phyloP scores from a whole-genome alignment of 371 early-diverging fungal genomes.

The Apophysomyces ossiformis region DNA sequence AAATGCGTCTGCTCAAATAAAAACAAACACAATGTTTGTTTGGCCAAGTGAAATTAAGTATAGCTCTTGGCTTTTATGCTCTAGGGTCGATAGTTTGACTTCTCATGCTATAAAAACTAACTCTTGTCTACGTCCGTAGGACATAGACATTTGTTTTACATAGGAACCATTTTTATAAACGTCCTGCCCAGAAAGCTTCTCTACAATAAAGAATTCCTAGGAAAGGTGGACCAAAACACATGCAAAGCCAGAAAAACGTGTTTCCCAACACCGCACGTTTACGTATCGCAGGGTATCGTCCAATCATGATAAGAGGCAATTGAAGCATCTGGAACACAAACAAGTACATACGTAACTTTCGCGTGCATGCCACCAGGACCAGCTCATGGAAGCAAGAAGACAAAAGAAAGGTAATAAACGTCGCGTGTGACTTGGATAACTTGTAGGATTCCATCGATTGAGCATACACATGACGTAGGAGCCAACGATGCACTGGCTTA shows the following conservation, averaged over 20 bases:
- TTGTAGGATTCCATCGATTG: slow-evolving; percentile 79
- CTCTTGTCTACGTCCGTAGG: too few relatives aligned
- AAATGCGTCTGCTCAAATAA: too few relatives aligned
- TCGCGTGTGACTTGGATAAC: slow-evolving; percentile 75
- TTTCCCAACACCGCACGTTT: slow-evolving; percentile 75
- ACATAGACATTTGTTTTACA: neutral
- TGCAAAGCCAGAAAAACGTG: slow-evolving; percentile 86
- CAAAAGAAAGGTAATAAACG: slow-evolving; percentile 85
- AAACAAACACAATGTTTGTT: too few relatives aligned
- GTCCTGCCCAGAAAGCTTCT: slow-evolving; percentile 45
- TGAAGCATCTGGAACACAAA: slow-evolving; percentile 93
- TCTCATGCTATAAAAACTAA: too few relatives aligned
- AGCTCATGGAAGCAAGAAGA: slow-evolving; percentile 91
- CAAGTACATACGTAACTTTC: slow-evolving; percentile 78
- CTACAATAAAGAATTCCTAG: slow-evolving; percentile 78
- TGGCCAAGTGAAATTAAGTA: too few relatives aligned
- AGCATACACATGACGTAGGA: slow-evolving; percentile 92
- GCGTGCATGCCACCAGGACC: slow-evolving; percentile 79
- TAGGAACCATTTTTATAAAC: neutral
- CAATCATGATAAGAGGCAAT: slow-evolving; percentile 86
- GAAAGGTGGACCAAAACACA: slow-evolving; percentile 81
- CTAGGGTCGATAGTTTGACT: too few relatives aligned
- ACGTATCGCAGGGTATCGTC: slow-evolving; percentile 61
- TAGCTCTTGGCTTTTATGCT: too few relatives aligned
- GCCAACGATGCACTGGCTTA: slow-evolving; percentile 95